Evolutionary conservation across 1,139 yeast species (phyloP), one percentile per base, ranked within the genome.

Genomic region (Kazachstania sp.): DNA sequence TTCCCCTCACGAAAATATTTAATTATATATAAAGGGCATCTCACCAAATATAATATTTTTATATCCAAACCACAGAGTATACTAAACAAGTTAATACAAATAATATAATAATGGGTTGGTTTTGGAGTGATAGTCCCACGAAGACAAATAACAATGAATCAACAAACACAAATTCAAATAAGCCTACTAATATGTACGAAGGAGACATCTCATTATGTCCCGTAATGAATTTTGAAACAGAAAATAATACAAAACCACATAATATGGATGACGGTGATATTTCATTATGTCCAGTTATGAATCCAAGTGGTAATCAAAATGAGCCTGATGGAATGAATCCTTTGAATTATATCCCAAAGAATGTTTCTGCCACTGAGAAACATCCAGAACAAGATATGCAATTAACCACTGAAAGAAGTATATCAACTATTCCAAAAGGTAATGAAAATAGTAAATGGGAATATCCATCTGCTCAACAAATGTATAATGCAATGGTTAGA

Each of bases 381-480:
- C 84, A 84, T 2, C 88, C 95, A 0, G 95, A 95, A 19, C 98
- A 92, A 64, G 78, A 75, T 51, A 60, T 86, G 43, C 78, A 76
- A 32, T 72, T 92, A 39, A 88, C 97, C 6, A 86, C 94, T 0
- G 86, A 83, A 46, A 78, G 97, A 58, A 84, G 95, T 3, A 67
- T 82, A 39, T 86, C 96, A 11, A 71, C 88, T 4, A 92, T 92
- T 49, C 98, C 99, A 18, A 76, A 87, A 54, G 97, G 97, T 26
- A 67, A n/a, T 90, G 95, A 0, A 45, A 46, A 31, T 65, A 64
- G 42, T 3, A 79, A 82, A 42, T 92, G 99, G 99, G 98, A 92
- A 66, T 92, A 94, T 64, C 99, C 99, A 1, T 87, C 96, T 2
- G 98, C 99, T 1, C 98, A 92, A 66, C 98, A 92, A 65, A 94